phyloP scores from a whole-genome alignment of 345 rosid genomes.

The Fremontodendron californicum region DNA sequence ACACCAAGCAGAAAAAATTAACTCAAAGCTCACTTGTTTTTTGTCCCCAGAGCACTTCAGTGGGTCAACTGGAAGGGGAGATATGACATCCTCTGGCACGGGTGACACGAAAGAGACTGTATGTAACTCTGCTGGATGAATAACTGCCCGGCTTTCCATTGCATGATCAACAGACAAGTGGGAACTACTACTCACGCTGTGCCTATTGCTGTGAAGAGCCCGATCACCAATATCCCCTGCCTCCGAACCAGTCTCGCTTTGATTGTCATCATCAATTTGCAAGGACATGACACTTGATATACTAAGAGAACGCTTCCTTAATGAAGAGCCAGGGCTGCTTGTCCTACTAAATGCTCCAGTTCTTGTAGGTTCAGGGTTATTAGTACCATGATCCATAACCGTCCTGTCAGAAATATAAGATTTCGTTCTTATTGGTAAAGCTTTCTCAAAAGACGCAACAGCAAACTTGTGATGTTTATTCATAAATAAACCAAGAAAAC shows the following conservation, averaged over 20 bases:
- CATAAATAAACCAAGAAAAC: background rate
- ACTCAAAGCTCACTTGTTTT: constrained; percentile 28
- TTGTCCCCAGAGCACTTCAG: constrained; percentile 29
- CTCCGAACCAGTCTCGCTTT: constrained; percentile 69
- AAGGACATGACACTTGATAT: constrained; percentile 33
- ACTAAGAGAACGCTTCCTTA: constrained; percentile 42
- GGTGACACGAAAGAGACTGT: constrained; percentile 29
- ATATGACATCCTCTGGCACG: constrained; percentile 36
- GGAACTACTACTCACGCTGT: constrained; percentile 39
- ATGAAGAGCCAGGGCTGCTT: constrained; percentile 48
- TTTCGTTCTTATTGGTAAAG: background rate
- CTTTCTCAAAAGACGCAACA: background rate
- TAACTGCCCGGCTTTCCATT: constrained; percentile 33
- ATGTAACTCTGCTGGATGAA: constrained; percentile 27
- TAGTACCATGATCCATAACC: constrained; percentile 42
- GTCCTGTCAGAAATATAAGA: constrained; percentile 17
- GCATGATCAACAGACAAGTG: constrained; percentile 38
- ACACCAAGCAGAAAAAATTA: background rate
- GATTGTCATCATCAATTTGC: constrained; percentile 39
- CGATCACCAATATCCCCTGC: constrained; percentile 91
- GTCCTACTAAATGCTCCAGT: constrained; percentile 37
- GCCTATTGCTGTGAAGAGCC: constrained; percentile 49
- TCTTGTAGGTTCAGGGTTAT: constrained; percentile 17
- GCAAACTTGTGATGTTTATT: background rate
- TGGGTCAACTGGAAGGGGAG: constrained; percentile 48